A percentile compares a stretch with the other conserved stretches of the same genome.
Evolutionary conservation across 1,284 basidiomycete species (phyloP).

Genomic region (Cryptococcus depauperatus): DNA sequence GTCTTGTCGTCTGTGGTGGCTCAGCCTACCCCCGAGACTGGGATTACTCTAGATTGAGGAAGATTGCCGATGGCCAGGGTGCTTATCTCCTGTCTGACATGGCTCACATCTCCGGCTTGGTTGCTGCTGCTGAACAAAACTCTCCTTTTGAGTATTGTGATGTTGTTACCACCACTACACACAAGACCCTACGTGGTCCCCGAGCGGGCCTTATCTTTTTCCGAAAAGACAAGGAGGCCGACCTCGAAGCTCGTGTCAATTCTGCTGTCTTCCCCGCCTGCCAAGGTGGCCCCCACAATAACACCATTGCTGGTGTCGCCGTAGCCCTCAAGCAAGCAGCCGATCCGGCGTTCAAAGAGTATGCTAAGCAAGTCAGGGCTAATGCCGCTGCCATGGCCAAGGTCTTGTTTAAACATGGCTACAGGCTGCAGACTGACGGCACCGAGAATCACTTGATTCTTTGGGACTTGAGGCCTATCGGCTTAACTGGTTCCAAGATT

Average conservation of each 20-base stretch:
- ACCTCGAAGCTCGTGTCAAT: conserved; percentile 93
- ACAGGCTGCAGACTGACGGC: conserved; percentile 94
- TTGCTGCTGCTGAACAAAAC: conserved; percentile 86
- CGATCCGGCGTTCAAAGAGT: conserved; percentile 82
- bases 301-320: conserved; percentile 94
- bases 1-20: conserved; percentile 93
- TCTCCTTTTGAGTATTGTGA: conserved; percentile 96
- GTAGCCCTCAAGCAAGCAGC: conserved; percentile 91
- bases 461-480: conserved; percentile 93
- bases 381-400: conserved; percentile 72
- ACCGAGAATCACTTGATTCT: conserved; percentile 97
- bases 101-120: conserved; percentile 92
- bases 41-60: conserved; percentile 79
- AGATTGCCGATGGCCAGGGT: conserved; percentile 77
- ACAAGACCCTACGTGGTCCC: conserved; percentile 98
- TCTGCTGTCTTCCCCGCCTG: conserved; percentile 99
- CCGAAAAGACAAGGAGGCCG: conserved; percentile 77
- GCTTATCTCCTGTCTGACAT: conserved; percentile 94
- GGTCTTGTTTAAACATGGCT: conserved; percentile 66
- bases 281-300: conserved; percentile 99
- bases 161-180: conserved; percentile 93
- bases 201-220: conserved; percentile 99
- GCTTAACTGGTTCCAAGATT: conserved; percentile 93
- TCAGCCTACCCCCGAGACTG: conserved; percentile 98
- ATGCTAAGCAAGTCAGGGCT: conserved; percentile 88